Conservation (phyloP, 2,329 filamentous ascomycete species). For the Penicillium sp. region DNA sequence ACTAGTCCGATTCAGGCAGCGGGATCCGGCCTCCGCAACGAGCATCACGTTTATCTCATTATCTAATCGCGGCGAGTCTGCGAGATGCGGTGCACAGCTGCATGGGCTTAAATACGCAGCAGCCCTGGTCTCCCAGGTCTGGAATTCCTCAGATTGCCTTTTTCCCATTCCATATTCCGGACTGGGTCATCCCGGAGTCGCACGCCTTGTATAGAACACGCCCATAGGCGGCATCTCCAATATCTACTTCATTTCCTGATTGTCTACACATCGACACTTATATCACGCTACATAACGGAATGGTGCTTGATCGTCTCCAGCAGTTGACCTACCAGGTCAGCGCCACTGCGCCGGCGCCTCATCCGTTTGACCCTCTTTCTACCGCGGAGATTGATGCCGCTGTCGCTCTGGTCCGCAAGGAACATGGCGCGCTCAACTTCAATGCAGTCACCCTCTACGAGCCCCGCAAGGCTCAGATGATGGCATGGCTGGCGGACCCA, state of each 20-base stretch:
- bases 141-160: not conserved
- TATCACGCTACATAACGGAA: conserved; percentile 25
- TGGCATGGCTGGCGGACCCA: conserved; percentile 70
- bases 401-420: conserved; percentile 65
- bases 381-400: conserved; percentile 69
- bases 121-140: not conserved
- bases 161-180: too few species aligned
- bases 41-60: conserved; percentile 10
- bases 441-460: conserved; percentile 83
- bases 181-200: too few species aligned
- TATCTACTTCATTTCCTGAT: too few species aligned
- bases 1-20: conserved; percentile 53
- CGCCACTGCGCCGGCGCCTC: conserved; percentile 53
- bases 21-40: conserved; percentile 55
- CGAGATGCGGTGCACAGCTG: conserved; percentile 1
- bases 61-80: conserved; percentile 12
- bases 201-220: too few species aligned
- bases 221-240: too few species aligned
- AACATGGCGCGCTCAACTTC: conserved; percentile 71
- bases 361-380: conserved; percentile 77
- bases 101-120: conserved; percentile 12
- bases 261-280: not conserved
- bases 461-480: conserved; percentile 81
- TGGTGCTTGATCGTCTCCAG: conserved; percentile 63
- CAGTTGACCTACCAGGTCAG: conserved; percentile 62